These are phyloP conservation scores for Magnaporthiopsis incrustans DNA, from an alignment of 2,329 filamentous ascomycete genomes.

Conservation along the genomic window DNA sequence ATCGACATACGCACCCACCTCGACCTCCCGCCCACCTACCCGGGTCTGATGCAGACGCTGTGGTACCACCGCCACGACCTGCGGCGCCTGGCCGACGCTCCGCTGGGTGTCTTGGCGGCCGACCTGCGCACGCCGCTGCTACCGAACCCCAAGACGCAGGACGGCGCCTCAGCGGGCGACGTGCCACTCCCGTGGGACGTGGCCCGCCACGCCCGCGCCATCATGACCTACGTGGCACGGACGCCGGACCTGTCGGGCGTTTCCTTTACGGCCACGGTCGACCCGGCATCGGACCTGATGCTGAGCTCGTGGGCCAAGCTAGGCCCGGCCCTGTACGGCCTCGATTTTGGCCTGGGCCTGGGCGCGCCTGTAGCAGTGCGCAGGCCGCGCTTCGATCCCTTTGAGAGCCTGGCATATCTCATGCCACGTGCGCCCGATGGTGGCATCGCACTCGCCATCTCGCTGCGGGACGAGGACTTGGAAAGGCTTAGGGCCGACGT, in stretches of 20 bases:
- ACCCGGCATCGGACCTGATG: constrained; percentile 35
- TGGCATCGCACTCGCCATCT: constrained; percentile 34
- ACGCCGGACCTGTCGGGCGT: constrained; percentile 26
- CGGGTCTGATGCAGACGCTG: constrained; percentile 40
- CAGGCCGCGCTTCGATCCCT: constrained; percentile 34
- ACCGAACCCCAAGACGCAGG: constrained; percentile 15
- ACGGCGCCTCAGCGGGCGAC: not conserved
- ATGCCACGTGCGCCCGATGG: constrained; percentile 36
- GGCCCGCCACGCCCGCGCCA: constrained; percentile 24
- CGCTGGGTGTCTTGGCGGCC: constrained; percentile 21
- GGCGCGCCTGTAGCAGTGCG: constrained; percentile 38
- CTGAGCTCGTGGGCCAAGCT: constrained; percentile 47
- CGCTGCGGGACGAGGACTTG: constrained; percentile 40
- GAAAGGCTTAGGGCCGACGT: constrained; percentile 31
- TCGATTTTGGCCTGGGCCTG: constrained; percentile 39
- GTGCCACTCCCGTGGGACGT: not conserved
- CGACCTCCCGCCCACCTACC: constrained; percentile 32
- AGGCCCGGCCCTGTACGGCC: constrained; percentile 25
- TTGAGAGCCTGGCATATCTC: constrained; percentile 42
- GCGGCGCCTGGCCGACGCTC: constrained; percentile 11
- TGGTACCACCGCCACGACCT: constrained; percentile 28
- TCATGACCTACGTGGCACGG: constrained; percentile 30
- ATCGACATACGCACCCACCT: constrained; percentile 38
- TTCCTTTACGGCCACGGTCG: constrained; percentile 26
- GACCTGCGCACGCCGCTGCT: constrained; percentile 31